A percentile compares a stretch with the other conserved stretches of the same genome.
phyloP scores from a whole-genome alignment of 495 filamentous ascomycete genomes.

The Opeltia flavorubescens region DNA sequence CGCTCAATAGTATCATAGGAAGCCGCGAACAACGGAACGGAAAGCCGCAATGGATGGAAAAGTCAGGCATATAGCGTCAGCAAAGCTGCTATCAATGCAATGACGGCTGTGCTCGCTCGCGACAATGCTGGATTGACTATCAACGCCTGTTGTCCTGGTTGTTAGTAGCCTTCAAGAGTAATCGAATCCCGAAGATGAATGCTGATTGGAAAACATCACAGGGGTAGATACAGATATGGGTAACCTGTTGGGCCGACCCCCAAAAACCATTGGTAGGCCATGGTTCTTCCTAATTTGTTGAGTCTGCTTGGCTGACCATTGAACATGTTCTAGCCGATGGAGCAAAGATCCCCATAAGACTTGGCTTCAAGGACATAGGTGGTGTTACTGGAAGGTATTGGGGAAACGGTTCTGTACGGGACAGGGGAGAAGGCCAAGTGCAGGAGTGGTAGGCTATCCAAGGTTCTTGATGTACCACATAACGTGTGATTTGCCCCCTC shows the following conservation, averaged over 20 bases:
- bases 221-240: constrained; percentile 6
- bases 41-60: constrained; percentile 11
- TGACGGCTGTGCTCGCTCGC: constrained; percentile 16
- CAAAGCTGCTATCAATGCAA: constrained; percentile 20
- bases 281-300: background rate
- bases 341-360: constrained; percentile 5
- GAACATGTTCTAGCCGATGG: constrained; percentile 2
- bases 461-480: too few relatives aligned
- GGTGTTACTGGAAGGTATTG: constrained; percentile 8
- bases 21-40: constrained; percentile 5
- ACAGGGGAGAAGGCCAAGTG: constrained; percentile 6
- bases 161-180: constrained; percentile 13
- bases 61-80: constrained; percentile 17
- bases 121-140: constrained; percentile 15
- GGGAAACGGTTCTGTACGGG: constrained; percentile 1
- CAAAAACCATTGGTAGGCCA: constrained; percentile 2
- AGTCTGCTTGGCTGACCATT: background rate
- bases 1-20: background rate
- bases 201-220: background rate
- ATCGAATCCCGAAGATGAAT: too few relatives aligned
- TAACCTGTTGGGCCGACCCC: background rate
- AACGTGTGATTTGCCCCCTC: too few relatives aligned
- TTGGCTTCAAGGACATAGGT: constrained; percentile 4
- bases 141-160: constrained; percentile 25
- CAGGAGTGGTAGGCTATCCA: constrained; percentile 8